Base-by-base conservation (phyloP, 306 rosid species). In the Hippophae rhamnoides region DNA sequence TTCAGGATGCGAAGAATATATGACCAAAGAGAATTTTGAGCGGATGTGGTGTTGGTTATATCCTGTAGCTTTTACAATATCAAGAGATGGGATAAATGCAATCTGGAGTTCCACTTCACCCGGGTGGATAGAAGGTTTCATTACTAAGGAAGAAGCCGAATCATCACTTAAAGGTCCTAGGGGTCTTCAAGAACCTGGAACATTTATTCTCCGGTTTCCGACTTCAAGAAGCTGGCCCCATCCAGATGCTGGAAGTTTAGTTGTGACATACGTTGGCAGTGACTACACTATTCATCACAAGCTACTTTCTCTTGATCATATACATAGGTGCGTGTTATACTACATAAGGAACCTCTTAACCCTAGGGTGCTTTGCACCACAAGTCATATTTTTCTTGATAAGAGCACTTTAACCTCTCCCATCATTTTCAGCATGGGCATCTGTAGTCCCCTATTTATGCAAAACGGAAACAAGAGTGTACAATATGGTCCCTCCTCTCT, bases 191-290 rank as follows among this genome's bases (percentile, higher is more conserved):
- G 93, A 83, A 64, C 93, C 95, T 0, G 98, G 98, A 63, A 87
- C 96, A 8, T 92, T 92, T 84, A 59, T 87, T 60, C 92, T 92
- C 38, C 76, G 98, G 47, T 92, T 92, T 67, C 98, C 98, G 10
- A 87, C 93, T 61, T 92, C 98, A 13, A 72, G 98, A 77, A 92
- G 89, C 69, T 92, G 98, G 98, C 98, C 98, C 52, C 98, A 92
- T 63, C 98, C 98, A 5, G 98, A 92, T 79, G 95, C 98, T 5
- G 98, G 96, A 58, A 72, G 79, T 81, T 67, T 92, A 69, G 75
- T 83, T 69, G 96, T 85, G 63, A 79, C 96, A 52, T 87, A 92
- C 52, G 75, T 92, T 41, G 86, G 89, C 71, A 76, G 56, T 54
- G 89, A 87, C 57, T 72, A 77, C 69, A 58, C 74, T 56, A 74